Evolutionary conservation across 2,329 filamentous ascomycete species (phyloP), one percentile per base, ranked within the genome.

Genomic region (Diaporthe australafricana): DNA sequence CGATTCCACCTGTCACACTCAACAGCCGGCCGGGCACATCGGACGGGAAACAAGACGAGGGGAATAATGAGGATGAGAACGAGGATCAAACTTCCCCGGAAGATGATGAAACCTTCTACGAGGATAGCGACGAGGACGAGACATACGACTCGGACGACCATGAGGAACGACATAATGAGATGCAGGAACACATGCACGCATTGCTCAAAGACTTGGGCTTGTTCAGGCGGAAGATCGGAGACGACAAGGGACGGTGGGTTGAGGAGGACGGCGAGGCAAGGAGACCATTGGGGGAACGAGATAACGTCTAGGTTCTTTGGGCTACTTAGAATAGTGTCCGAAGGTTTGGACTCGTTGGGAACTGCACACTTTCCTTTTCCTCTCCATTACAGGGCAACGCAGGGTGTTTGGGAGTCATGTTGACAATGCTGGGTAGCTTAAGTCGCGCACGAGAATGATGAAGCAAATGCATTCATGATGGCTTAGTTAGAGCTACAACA

Each of bases 151-250:
- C 84, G 22, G 84, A 83, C 47, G 81, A 85, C 73, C 85, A 86
- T 73, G 87, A 89, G 68, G 83, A 89, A 63, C 86, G 85, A 55
- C 87, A 87, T 20, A 85, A 87, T 50, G 88, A 95, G 74, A 89
- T 95, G 84, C 94, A 98, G 79, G 91, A 91, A n/a, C 91, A 94
- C 78, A 96, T 97, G 87, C 91, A 95, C 76, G 91, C 92, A 45
- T 88, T 98, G 78, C 86, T 99, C 75, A 90, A 91, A 76, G 95
- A 98, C 77, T 80, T 97, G 69, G 89, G 88, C 38, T 81, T 96
- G 79, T 97, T 97, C 84, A 92, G 92, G 81, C 90, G 91, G 77
- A 98, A 98, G 84, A 90, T 98, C 74, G 91, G 90, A 8, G 94
- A 96, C 77, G 96, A 98, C 80, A 89, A 93, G 81, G 84, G 85